These are phyloP conservation scores for Viola pubescens DNA, from an alignment of 441 rosid genomes.

Conservation along the genomic window DNA sequence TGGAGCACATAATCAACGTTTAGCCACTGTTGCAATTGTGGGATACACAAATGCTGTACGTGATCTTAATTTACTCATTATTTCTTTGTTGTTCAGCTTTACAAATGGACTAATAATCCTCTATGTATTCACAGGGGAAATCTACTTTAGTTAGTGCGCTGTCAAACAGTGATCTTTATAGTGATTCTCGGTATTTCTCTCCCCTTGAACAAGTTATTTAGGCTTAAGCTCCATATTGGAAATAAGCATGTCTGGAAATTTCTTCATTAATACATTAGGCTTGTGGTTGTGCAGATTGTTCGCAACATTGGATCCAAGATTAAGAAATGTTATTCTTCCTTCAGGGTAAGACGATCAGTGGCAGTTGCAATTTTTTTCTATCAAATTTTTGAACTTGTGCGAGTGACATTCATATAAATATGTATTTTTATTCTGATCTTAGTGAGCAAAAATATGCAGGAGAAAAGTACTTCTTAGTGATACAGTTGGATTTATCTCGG, in stretches of 20 bases:
- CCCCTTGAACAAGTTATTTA: constrained; percentile 12
- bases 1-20: constrained; percentile 38
- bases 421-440: constrained; percentile 7
- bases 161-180: constrained; percentile 59
- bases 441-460: constrained; percentile 34
- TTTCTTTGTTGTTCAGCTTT: constrained; percentile 12
- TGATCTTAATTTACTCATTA: constrained; percentile 21
- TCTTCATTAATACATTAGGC: constrained; percentile 9
- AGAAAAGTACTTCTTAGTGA: constrained; percentile 80
- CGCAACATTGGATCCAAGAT: constrained; percentile 77
- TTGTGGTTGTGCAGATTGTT: constrained; percentile 44
- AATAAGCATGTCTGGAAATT: constrained; percentile 3
- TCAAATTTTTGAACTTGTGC: constrained; percentile 6
- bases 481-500: constrained; percentile 95
- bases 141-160: constrained; percentile 73
- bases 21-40: constrained; percentile 80
- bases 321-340: constrained; percentile 63
- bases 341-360: constrained; percentile 44
- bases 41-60: constrained; percentile 97
- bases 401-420: not conserved
- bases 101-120: constrained; percentile 2
- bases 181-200: constrained; percentile 63
- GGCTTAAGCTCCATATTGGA: constrained; percentile 11
- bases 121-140: constrained; percentile 53
- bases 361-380: not conserved